Base-by-base conservation (phyloP, 306 rosid genomes). In the Begonia peltatifolia region DNA sequence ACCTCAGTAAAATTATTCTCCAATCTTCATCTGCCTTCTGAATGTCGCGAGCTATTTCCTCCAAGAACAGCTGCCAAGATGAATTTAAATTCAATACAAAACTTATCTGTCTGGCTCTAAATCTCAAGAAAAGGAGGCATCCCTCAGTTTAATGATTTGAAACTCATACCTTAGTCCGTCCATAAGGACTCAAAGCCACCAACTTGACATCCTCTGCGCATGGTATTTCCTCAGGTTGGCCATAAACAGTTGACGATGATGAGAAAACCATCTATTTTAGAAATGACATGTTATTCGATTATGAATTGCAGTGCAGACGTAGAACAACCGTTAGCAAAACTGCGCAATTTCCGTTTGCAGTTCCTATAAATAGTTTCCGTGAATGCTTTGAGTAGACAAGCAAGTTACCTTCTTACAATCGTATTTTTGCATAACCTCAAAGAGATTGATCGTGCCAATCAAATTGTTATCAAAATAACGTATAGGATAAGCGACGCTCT, bases 241-340 rank as follows among this genome's bases (percentile, higher is more conserved):
- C 97, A 59, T 90, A 90, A 46, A 90, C 95, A 15, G 95, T 85
- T 61, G 95, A 83, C 10, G 95, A 85, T 16, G 97, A 85, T 36
- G 97, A 90, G 72, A 85, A 90, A 73, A 85, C 97, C 92, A 85
- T 80, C 92, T 90, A 56, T 30, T 30, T 30, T 30, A 30, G 7
- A 30, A 30, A 30, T 30, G 8, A 30, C 0, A 30, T 30, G 38
- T 30, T 30, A 5, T 7, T 30, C 8, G 38, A 30, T 5, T 30
- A 30, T 30, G 38, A 30, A 30, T 30, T 1, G 3, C 6, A 6
- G 38, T 30, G 38, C 6, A 30, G 9, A 30, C 38, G 6, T 30
- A 30, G 38, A 30, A 30, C 38, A 30, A 30, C 8, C 38, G 0
- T 30, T 1, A 30, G 8, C 38, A 30, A 30, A 30, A 6, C 38